Evolutionary conservation across 495 filamentous ascomycete genomes (phyloP), one percentile per base, ranked within the genome.

Genomic region (Talaromyces borbonicus): DNA sequence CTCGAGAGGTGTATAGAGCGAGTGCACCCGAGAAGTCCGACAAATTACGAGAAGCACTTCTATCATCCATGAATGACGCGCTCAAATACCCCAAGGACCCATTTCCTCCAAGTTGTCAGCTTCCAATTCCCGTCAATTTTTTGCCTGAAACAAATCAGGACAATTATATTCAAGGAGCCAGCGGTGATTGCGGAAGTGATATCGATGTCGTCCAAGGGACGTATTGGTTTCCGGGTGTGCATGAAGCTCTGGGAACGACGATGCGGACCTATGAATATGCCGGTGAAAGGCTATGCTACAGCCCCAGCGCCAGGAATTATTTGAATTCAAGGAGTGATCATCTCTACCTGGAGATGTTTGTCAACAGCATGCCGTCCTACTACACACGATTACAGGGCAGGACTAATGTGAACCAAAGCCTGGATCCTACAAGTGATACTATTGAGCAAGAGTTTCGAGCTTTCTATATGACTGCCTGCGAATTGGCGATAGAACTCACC

Each of bases 381-480:
- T 30, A 24, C 24, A 36, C 33, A 29, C 38, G 14, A 18, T n/a
- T 23, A 11, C 25, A 36, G 22, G 19, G 15, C 4, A 12, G 42
- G 19, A 31, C 11, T 7, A 31, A 32, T 33, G 35, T 30, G 16
- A 15, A 38, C 18, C 23, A 24, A 22, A 31, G 16, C 1, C 22
- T 24, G 11, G 24, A 24, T 16, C 22, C 35, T 22, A 19, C 37
- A 43, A 37, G 26, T 23, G 18, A 19, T 15, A 36, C 33, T 32
- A 18, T 58, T 15, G 46, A 61, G 29, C 42, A 52, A 0, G 42
- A 62, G 9, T 71, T 69, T 50, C 55, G 64, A 40, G 56, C 57
- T 1, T 67, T 71, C 35, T 69, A 68, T 29, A 60, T 44, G 3
- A 45, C 61, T 0, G 60, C 66, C 2, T 69, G 63, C 37, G 47